A percentile compares a stretch with the other conserved stretches of the same genome.
Conservation (phyloP, 2,329 filamentous ascomycete species). For the Nothophaeocryptopus gaeumannii region DNA sequence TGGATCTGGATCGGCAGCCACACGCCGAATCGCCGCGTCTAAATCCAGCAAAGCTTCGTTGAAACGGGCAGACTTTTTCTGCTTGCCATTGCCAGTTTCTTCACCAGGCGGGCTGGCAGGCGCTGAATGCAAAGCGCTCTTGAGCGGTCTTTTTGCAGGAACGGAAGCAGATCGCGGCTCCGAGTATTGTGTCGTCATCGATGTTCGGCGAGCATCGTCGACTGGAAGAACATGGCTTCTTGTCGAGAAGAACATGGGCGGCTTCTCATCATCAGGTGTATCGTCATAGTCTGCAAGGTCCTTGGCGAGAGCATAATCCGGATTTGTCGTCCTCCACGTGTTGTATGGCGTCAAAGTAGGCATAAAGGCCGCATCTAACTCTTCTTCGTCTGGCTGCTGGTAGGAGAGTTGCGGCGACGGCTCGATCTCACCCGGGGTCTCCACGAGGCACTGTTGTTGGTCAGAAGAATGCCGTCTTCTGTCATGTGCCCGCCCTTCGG, state of each 20-base stretch:
- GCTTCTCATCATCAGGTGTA: too few relatives aligned
- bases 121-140: neutral
- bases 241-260: too few relatives aligned
- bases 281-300: too few relatives aligned
- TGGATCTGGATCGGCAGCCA: conserved; percentile 2
- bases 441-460: conserved; percentile 9
- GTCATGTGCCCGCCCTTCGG: too few relatives aligned
- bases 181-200: too few relatives aligned
- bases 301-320: neutral
- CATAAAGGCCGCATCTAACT: neutral
- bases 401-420: neutral
- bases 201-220: too few relatives aligned
- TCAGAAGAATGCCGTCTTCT: conserved; percentile 3
- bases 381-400: neutral
- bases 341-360: conserved; percentile 1
- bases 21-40: conserved; percentile 3
- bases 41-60: conserved; percentile 4
- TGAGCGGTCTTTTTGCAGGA: neutral
- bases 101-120: neutral
- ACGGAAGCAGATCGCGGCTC: neutral
- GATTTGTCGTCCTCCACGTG: neutral
- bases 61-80: conserved; percentile 15
- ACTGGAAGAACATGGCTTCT: too few relatives aligned
- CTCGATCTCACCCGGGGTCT: conserved; percentile 2
- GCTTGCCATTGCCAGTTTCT: conserved; percentile 2